These are phyloP conservation scores for Lepidopterella palustris DNA, from an alignment of 495 filamentous ascomycete genomes.

Conservation along the genomic window DNA sequence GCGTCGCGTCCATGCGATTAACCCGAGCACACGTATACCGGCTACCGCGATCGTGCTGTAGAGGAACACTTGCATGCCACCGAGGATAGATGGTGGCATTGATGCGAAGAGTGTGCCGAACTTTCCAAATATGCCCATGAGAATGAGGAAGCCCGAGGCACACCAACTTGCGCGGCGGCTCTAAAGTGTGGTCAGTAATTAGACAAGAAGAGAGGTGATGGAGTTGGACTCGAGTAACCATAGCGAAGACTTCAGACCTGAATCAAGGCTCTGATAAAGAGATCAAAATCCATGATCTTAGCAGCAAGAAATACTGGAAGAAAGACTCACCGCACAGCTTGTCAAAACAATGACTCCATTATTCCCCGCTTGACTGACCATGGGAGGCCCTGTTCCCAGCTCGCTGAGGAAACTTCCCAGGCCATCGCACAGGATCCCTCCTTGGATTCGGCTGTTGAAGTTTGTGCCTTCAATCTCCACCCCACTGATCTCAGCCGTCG, in stretches of 20 bases:
- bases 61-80: conserved; percentile 41
- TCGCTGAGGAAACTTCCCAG: conserved; percentile 35
- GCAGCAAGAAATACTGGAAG: background rate
- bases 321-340: conserved; percentile 31
- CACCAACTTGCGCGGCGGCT: conserved; percentile 44
- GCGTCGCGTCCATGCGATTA: conserved; percentile 35
- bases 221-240: no score
- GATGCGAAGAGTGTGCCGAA: conserved; percentile 38
- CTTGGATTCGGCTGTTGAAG: conserved; percentile 31
- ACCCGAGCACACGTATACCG: conserved; percentile 34
- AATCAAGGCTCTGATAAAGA: no score
- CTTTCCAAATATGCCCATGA: conserved; percentile 37
- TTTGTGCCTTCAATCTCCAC: conserved; percentile 36
- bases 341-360: conserved; percentile 40
- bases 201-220: no score
- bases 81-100: conserved; percentile 36
- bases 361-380: conserved; percentile 40
- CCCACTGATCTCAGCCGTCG: conserved; percentile 38
- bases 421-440: conserved; percentile 37
- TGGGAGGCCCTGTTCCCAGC: conserved; percentile 37
- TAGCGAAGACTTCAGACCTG: no score
- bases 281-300: no score
- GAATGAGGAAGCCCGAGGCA: conserved; percentile 36
- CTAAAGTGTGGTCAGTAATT: background rate
- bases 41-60: conserved; percentile 39